phyloP scores from a whole-genome alignment of 768 basidiomycete genomes.

The Multifurca ochricompacta region DNA sequence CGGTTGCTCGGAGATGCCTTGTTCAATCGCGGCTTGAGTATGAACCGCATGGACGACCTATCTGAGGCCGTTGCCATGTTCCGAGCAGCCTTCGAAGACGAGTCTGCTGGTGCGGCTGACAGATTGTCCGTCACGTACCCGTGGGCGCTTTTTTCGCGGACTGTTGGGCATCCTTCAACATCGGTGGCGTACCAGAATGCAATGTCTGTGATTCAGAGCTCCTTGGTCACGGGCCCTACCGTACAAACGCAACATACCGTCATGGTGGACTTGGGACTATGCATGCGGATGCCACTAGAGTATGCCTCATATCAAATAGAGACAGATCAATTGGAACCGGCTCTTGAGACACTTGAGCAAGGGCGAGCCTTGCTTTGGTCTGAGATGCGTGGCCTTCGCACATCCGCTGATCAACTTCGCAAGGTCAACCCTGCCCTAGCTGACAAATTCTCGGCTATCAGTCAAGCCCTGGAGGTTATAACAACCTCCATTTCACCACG shows the following conservation, averaged over 20 bases:
- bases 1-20: too few species aligned
- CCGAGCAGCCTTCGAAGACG: neutral
- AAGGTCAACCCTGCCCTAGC: neutral
- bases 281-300: neutral
- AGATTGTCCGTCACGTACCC: neutral
- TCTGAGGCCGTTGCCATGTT: too few species aligned
- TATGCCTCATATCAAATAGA: neutral
- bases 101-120: neutral
- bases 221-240: neutral
- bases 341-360: slow-evolving; percentile 5
- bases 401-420: neutral
- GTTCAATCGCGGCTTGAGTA: too few species aligned
- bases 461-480: neutral
- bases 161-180: neutral
- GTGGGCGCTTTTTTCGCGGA: neutral
- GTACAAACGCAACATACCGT: neutral
- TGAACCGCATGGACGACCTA: too few species aligned
- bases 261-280: neutral
- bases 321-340: neutral
- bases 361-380: slow-evolving; percentile 5
- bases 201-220: neutral
- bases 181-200: neutral
- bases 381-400: slow-evolving; percentile 1
- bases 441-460: neutral
- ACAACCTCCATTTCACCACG: neutral